Percentiles rank a stretch among this genome's conserved stretches.
Conservation (phyloP, 2,329 filamentous ascomycete genomes). For the Penicillium sp. region DNA sequence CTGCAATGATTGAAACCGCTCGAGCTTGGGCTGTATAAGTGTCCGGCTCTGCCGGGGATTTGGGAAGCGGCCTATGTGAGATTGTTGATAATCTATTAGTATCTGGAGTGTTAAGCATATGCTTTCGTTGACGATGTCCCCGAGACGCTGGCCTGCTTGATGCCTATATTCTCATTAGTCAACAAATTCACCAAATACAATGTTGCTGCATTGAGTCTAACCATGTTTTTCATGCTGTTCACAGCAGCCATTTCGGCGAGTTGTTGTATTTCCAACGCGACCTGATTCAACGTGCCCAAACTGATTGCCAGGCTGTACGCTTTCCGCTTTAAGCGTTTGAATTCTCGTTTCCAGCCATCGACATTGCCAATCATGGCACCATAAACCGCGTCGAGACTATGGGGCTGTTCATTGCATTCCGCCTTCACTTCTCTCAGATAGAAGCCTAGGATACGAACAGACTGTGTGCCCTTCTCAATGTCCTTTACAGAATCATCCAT, state of each 20-base stretch:
- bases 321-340: slow-evolving; percentile 70
- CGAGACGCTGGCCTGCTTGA: background rate
- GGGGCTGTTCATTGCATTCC: slow-evolving; percentile 54
- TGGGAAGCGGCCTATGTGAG: background rate
- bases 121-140: background rate
- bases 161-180: slow-evolving; percentile 46
- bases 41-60: background rate
- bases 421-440: slow-evolving; percentile 68
- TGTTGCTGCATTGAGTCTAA: slow-evolving; percentile 21
- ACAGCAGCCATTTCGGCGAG: slow-evolving; percentile 69
- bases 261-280: slow-evolving; percentile 81
- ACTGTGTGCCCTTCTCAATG: slow-evolving; percentile 70
- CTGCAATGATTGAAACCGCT: background rate
- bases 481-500: slow-evolving; percentile 77
- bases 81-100: background rate
- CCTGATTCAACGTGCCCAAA: slow-evolving; percentile 68
- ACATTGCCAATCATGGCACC: slow-evolving; percentile 90
- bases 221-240: slow-evolving; percentile 61
- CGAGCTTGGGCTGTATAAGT: background rate
- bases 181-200: slow-evolving; percentile 26
- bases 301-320: slow-evolving; percentile 66
- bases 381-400: slow-evolving; percentile 68
- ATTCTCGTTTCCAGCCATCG: slow-evolving; percentile 81
- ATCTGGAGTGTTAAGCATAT: background rate
- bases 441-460: slow-evolving; percentile 69